Evolutionary conservation across 805 yeast genomes (phyloP), one percentile per base, ranked within the genome.

Genomic region (Starmerella davenportii): DNA sequence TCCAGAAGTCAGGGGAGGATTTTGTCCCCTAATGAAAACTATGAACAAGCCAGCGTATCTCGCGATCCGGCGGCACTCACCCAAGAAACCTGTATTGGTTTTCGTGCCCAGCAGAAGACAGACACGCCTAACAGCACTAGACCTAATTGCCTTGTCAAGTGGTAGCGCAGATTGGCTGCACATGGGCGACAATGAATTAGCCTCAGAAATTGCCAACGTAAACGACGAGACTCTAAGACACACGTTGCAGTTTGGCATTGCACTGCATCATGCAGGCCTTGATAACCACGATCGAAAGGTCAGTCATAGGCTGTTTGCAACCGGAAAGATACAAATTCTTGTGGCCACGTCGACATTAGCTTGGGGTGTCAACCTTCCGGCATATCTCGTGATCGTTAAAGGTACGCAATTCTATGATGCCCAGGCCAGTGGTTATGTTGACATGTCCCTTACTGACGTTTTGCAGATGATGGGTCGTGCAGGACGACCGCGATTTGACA

Each of bases 1-100:
- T 50, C 85, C 84, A 1, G 90, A 79, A 46, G 76, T 77, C 45
- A 64, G 76, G 43, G 84, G 82, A 1, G 48, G 48, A 4, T 79
- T 79, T 52, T 74, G 84, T 49, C 82, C 87, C 1, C 62, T 80
- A 51, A 79, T 79, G 94, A 80, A 74, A 62, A 79, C 74, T 18
- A 80, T 72, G 90, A 82, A 75, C 64, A 82, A 68, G 51, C 95
- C 95, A 1, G 87, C 93, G 0, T 84, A 79, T 51, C 71, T 77
- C 76, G 93, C 95, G 0, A 84, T 84, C 45, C 80, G 82, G 52
- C 82, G 80, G 45, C 94, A 85, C 54, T 79, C 94, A 0, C 92
- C 94, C 2, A 62, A 62, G 16, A 75, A 84, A 53, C 93, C 95
- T 0, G 87, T 77, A 9, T 64, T 79, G 48, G 74, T 79, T n/a